Percentiles rank a stretch among this genome's conserved stretches.
phyloP scores from a whole-genome alignment of 73 alveolate genomes.

The Paramecium primaurelia region DNA sequence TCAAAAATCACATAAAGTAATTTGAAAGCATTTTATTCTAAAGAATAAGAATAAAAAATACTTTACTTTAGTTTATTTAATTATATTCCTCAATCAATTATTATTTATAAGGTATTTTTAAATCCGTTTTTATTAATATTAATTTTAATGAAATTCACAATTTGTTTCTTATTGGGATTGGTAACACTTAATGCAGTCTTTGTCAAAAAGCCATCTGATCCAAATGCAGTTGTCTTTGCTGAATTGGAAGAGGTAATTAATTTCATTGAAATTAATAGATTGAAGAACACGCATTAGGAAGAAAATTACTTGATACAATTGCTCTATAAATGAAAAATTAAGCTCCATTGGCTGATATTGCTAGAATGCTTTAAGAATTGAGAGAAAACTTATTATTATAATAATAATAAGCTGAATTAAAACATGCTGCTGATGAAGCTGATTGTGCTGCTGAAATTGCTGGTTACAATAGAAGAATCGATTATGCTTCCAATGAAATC shows the following conservation, averaged over 20 bases:
- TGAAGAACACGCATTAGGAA: slow-evolving; percentile 47
- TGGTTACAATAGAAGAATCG: slow-evolving; percentile 45
- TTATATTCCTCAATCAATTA: not conserved
- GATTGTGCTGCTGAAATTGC: slow-evolving; percentile 51
- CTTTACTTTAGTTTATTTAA: not conserved
- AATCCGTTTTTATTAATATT: not conserved
- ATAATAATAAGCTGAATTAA: slow-evolving; percentile 40
- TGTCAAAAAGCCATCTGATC: slow-evolving; percentile 37
- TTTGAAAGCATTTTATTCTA: too few relatives aligned
- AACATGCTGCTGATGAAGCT: slow-evolving; percentile 43
- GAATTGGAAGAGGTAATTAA: slow-evolving; percentile 19
- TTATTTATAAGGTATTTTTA: not conserved
- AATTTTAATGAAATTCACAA: not conserved
- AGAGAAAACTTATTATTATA: slow-evolving; percentile 30
- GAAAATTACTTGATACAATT: slow-evolving; percentile 31
- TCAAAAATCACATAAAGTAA: too few relatives aligned
- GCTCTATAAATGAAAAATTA: slow-evolving; percentile 33
- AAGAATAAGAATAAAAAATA: too few relatives aligned
- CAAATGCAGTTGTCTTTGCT: slow-evolving; percentile 38
- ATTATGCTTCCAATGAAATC: slow-evolving; percentile 45
- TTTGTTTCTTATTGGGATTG: slow-evolving; percentile 11
- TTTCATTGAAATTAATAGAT: not conserved
- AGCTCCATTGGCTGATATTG: slow-evolving; percentile 52
- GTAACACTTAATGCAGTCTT: slow-evolving; percentile 16
- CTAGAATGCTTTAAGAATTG: slow-evolving; percentile 45